Percentiles rank a stretch among this genome's conserved stretches.
These are phyloP conservation scores for Penicillium coprophilum DNA, from an alignment of 495 filamentous ascomycete genomes.

Conservation along the genomic window DNA sequence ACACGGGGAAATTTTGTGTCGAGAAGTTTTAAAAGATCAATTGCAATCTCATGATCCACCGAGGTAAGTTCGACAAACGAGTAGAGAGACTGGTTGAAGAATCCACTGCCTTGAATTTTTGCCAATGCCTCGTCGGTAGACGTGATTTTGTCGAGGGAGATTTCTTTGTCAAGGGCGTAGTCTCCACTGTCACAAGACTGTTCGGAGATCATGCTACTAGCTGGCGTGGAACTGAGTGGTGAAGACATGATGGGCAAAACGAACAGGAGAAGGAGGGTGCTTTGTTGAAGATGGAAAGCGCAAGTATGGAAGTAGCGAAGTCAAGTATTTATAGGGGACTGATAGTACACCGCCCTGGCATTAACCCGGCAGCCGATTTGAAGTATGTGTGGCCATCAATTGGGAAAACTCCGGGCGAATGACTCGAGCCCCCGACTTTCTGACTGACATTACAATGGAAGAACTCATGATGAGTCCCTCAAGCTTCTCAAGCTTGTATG, in stretches of 20 bases:
- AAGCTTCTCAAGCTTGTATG: background rate
- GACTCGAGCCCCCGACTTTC: slow-evolving; percentile 6
- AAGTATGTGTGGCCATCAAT: slow-evolving; percentile 9
- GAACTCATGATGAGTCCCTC: slow-evolving; percentile 24
- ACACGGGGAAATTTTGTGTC: background rate
- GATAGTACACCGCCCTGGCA: too few species aligned
- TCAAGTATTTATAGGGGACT: too few species aligned
- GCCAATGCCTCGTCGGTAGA: background rate
- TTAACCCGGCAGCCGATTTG: too few species aligned
- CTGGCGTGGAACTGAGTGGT: background rate
- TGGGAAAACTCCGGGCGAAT: slow-evolving; percentile 17
- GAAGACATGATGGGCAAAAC: background rate
- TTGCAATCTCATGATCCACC: background rate
- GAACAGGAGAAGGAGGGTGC: background rate
- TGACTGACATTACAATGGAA: slow-evolving; percentile 14
- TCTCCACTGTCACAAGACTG: background rate
- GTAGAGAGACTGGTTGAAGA: background rate
- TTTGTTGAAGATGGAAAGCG: background rate
- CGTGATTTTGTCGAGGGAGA: background rate
- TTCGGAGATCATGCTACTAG: background rate
- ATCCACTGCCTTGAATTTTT: background rate
- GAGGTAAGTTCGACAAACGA: background rate
- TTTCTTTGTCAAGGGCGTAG: background rate
- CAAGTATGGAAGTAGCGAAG: background rate
- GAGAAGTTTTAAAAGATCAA: background rate